Conservation (phyloP, 2,329 filamentous ascomycete species). For the Tolypocladium sp. region DNA sequence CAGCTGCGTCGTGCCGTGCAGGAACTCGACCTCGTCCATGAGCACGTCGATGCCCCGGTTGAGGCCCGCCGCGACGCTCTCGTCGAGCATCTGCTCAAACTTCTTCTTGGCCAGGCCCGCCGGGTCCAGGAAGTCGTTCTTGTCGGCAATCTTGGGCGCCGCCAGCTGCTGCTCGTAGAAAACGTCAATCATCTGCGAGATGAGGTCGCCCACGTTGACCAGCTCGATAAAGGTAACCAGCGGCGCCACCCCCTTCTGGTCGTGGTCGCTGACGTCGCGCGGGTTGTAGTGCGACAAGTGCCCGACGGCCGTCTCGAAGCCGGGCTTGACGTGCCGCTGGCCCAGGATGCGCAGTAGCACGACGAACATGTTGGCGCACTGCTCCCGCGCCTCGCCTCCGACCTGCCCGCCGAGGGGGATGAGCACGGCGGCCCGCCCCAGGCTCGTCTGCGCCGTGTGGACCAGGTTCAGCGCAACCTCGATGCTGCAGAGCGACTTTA, state of each 20-base stretch:
- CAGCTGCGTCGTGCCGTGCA: conserved; percentile 78
- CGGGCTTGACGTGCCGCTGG: conserved; percentile 77
- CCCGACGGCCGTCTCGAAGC: conserved; percentile 85
- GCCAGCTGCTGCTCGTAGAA: conserved; percentile 96
- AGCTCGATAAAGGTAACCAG: conserved; percentile 93
- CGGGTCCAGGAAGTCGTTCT: conserved; percentile 89
- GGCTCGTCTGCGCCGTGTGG: conserved; percentile 76
- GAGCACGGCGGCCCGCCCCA: conserved; percentile 80
- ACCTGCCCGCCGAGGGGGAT: conserved; percentile 70
- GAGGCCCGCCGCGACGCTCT: conserved; percentile 86
- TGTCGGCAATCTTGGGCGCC: conserved; percentile 71
- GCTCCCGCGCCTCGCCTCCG: conserved; percentile 74
- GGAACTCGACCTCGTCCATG: conserved; percentile 96
- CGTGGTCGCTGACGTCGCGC: conserved; percentile 66
- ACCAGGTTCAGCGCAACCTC: conserved; percentile 87
- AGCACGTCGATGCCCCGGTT: conserved; percentile 98
- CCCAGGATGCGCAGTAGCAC: conserved; percentile 76
- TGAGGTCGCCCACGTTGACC: conserved; percentile 95
- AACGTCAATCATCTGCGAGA: conserved; percentile 97
- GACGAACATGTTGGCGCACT: conserved; percentile 86
- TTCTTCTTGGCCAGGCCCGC: conserved; percentile 93
- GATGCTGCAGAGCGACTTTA: conserved; percentile 90
- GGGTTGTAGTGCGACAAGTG: conserved; percentile 90
- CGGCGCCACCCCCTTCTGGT: conserved; percentile 70
- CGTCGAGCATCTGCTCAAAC: conserved; percentile 97